These are phyloP conservation scores for Calendula officinalis DNA, from an alignment of 129 eudicot species.

Conservation along the genomic window DNA sequence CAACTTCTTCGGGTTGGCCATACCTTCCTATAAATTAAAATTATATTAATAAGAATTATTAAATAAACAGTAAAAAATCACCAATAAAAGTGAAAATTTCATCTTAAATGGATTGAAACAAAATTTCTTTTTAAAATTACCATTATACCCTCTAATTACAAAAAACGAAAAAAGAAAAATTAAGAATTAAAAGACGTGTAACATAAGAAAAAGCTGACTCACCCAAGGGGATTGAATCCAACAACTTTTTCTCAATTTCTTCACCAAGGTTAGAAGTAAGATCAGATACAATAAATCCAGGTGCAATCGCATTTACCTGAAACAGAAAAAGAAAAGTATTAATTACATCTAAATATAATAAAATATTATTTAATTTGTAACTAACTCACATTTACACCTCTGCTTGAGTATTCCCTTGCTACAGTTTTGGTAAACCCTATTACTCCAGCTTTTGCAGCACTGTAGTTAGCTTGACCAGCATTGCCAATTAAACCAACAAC, in stretches of 20 bases:
- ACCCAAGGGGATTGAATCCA: slow-evolving; percentile 84
- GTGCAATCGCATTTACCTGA: slow-evolving; percentile 96
- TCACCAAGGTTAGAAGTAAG: slow-evolving; percentile 93
- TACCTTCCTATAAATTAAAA: slow-evolving; percentile 58
- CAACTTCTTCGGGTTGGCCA: slow-evolving; percentile 92
- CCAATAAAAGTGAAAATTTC: not conserved
- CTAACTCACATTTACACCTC: slow-evolving; percentile 74
- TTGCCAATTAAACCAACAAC: slow-evolving; percentile 95
- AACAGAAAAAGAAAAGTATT: not conserved
- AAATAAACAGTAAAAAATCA: not conserved
- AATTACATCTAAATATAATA: not conserved
- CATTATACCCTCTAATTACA: no score
- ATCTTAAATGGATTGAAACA: not conserved
- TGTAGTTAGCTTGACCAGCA: slow-evolving; percentile 93
- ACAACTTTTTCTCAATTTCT: slow-evolving; percentile 80
- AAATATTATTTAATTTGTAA: not conserved
- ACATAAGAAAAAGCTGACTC: slow-evolving; percentile 37
- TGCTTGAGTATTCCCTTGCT: slow-evolving; percentile 91
- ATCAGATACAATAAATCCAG: slow-evolving; percentile 98
- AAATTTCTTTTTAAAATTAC: no score
- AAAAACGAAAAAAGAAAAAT: not conserved
- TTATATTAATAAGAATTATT: not conserved
- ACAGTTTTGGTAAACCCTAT: slow-evolving; percentile 91
- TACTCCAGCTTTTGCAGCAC: slow-evolving; percentile 99
- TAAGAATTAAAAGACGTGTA: not conserved